A percentile compares a stretch with the other conserved stretches of the same genome.
Evolutionary conservation across 352 stramenopile genomes (phyloP).

Genomic region (Phytophthora pini): DNA sequence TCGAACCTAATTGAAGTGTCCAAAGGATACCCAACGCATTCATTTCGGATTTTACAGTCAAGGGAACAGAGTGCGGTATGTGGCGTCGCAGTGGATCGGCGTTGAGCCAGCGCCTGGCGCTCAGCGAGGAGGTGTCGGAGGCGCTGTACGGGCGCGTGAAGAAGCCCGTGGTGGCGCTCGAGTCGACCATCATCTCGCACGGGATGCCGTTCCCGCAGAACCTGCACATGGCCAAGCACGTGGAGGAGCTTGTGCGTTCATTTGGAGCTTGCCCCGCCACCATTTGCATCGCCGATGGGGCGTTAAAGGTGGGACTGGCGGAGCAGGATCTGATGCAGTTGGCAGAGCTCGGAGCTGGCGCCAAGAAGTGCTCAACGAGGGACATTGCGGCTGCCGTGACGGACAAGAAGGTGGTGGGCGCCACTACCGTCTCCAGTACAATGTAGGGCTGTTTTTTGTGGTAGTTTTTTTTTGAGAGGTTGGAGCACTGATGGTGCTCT

Average conservation of each 20-base stretch:
- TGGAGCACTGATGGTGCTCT: background rate
- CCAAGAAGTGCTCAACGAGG: constrained; percentile 84
- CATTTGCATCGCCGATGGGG: constrained; percentile 96
- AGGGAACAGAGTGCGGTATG: constrained; percentile 19
- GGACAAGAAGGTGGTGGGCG: constrained; percentile 76
- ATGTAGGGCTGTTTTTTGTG: constrained; percentile 69
- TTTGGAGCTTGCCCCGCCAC: constrained; percentile 93
- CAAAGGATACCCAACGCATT: background rate
- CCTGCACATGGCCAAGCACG: constrained; percentile 89
- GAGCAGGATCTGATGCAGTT: constrained; percentile 64
- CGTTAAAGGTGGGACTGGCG: constrained; percentile 79
- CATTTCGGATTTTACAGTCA: constrained; percentile 5
- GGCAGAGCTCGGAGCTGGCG: constrained; percentile 63
- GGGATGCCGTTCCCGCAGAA: constrained; percentile 99
- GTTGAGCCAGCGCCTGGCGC: constrained; percentile 49
- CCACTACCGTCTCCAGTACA: constrained; percentile 97
- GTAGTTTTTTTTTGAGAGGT: too few species aligned
- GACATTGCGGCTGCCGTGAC: constrained; percentile 83
- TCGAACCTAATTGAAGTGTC: background rate
- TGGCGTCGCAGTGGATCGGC: constrained; percentile 51
- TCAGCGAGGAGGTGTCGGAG: constrained; percentile 62
- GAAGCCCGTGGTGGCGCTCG: constrained; percentile 92
- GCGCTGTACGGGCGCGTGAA: constrained; percentile 49
- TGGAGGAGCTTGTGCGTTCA: constrained; percentile 92
- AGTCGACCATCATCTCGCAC: constrained; percentile 99